Evolutionary conservation across 257 asterid genomes (phyloP).

Genomic region (Solanum raphanifolium): DNA sequence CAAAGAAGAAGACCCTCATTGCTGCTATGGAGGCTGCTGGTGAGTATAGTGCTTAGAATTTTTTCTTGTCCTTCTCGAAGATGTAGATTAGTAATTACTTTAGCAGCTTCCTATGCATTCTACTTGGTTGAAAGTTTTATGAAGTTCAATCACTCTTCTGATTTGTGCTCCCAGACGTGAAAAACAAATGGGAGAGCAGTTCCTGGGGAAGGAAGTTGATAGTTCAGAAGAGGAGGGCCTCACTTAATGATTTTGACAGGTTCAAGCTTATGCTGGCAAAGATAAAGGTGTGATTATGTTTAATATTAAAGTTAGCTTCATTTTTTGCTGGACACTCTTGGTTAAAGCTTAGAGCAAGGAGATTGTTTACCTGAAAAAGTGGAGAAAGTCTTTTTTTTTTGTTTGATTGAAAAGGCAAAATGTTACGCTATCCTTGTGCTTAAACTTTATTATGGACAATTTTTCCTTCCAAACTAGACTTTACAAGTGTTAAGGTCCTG

Average conservation of each 20-base stretch:
- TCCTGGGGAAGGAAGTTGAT: slow-evolving; percentile 20
- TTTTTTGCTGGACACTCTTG: background rate
- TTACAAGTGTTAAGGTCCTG: background rate
- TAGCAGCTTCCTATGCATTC: background rate
- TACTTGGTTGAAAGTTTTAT: background rate
- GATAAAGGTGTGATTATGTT: slow-evolving; percentile 9
- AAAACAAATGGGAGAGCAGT: slow-evolving; percentile 21
- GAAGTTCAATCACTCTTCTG: background rate
- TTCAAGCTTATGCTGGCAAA: slow-evolving; percentile 22
- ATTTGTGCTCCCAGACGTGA: slow-evolving; percentile 6
- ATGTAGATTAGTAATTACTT: background rate
- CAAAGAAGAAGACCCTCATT: slow-evolving; percentile 14
- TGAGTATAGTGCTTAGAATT: background rate
- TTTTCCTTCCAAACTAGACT: background rate
- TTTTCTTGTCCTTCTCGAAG: background rate
- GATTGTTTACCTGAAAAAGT: background rate
- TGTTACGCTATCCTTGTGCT: background rate
- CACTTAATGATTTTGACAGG: slow-evolving; percentile 20
- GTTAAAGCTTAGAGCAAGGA: background rate
- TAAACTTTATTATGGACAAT: background rate
- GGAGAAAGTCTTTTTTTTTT: too few relatives aligned
- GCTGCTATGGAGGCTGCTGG: slow-evolving; percentile 27
- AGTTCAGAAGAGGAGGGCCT: slow-evolving; percentile 18
- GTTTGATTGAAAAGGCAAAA: background rate
- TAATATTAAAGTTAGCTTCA: background rate